Evolutionary conservation across 176 grass and related monocot species (phyloP).

Genomic region (Bonia amplexicaulis): DNA sequence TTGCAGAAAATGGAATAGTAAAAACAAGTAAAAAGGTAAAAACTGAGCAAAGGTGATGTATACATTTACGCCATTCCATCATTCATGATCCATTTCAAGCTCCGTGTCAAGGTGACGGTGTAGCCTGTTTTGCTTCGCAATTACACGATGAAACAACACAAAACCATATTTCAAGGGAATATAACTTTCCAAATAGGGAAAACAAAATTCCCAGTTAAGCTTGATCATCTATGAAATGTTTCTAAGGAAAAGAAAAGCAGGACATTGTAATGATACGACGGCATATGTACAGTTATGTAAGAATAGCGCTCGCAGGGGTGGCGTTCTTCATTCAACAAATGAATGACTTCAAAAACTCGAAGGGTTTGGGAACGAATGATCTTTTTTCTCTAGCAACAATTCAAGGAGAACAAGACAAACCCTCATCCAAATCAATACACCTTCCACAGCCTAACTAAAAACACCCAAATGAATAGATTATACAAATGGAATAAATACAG

Average conservation of each 20-base stretch:
- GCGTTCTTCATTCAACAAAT: slow-evolving; percentile 4
- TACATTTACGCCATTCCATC: neutral
- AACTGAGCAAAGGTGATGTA: neutral
- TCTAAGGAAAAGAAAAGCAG: neutral
- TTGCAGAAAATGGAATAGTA: neutral
- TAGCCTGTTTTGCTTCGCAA: neutral
- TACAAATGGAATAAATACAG: slow-evolving; percentile 32
- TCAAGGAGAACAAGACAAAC: neutral
- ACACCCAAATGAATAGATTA: slow-evolving; percentile 46
- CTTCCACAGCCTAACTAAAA: slow-evolving; percentile 26
- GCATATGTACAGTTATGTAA: slow-evolving; percentile 33
- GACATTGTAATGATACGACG: slow-evolving; percentile 5
- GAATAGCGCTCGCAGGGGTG: neutral
- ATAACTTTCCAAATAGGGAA: neutral
- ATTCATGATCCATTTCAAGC: neutral
- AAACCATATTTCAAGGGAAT: neutral
- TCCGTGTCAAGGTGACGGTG: neutral
- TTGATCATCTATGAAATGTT: neutral
- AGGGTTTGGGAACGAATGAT: neutral
- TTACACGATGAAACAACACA: neutral
- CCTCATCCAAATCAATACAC: slow-evolving; percentile 15
- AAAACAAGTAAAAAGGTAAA: neutral
- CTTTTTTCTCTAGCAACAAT: slow-evolving; percentile 31
- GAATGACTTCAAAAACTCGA: neutral
- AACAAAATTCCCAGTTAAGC: neutral